phyloP scores from a whole-genome alignment of 2,329 filamentous ascomycete genomes.

The Pseudogymnoascus sp. region DNA sequence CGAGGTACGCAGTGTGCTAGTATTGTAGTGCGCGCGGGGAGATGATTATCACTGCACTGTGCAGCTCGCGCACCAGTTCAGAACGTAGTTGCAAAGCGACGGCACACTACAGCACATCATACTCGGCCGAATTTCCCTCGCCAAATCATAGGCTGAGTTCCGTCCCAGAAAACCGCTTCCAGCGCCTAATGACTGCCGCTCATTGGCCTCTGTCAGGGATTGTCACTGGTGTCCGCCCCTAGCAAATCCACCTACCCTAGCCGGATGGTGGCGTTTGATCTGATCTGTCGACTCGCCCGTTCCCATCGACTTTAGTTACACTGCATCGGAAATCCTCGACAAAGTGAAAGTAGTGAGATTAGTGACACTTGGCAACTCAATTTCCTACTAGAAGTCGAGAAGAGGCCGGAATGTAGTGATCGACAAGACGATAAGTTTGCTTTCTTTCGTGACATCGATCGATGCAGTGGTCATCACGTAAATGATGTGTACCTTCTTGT shows the following conservation, averaged over 20 bases:
- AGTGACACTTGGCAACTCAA: slow-evolving; percentile 3
- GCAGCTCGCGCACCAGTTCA: not conserved
- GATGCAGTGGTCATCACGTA: not conserved
- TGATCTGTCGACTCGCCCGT: not conserved
- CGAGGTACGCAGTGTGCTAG: not conserved
- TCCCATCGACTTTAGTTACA: not conserved
- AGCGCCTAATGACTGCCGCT: slow-evolving; percentile 5
- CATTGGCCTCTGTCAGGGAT: not conserved
- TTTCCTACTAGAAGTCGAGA: not conserved
- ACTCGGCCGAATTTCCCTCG: not conserved
- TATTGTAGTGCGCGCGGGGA: not conserved
- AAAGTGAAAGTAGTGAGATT: not conserved
- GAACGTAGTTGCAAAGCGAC: not conserved
- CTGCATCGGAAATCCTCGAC: slow-evolving; percentile 2
- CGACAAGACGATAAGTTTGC: not conserved
- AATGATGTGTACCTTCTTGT: not conserved
- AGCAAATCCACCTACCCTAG: not conserved
- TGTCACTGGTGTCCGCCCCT: slow-evolving; percentile 2
- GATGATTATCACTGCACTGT: not conserved
- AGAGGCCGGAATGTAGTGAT: not conserved
- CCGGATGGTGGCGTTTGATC: slow-evolving; percentile 1
- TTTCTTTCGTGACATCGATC: not conserved
- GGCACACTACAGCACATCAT: not conserved
- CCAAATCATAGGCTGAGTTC: not conserved
- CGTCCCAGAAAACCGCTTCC: not conserved